These are phyloP conservation scores for Penicillium sp. DNA, from an alignment of 2,329 filamentous ascomycete species.

Conservation along the genomic window DNA sequence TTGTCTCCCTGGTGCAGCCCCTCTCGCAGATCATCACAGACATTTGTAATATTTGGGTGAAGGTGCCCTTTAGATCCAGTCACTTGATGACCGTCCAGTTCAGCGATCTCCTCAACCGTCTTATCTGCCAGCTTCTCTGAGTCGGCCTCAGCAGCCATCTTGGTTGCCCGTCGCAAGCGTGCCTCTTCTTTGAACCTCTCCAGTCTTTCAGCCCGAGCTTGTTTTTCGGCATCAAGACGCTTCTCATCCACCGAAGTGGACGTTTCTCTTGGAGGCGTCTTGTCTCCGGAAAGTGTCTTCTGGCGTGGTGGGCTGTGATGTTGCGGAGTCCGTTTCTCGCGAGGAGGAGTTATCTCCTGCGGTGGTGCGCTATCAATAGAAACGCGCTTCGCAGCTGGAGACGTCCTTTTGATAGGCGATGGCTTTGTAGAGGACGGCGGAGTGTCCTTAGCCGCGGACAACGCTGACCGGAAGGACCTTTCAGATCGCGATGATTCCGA, in stretches of 20 bases:
- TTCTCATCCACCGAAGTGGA: not conserved
- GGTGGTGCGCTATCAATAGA: constrained; percentile 8
- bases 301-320: not conserved
- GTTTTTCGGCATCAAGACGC: constrained; percentile 3
- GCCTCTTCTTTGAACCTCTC: constrained; percentile 25
- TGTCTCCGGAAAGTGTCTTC: not conserved
- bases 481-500: constrained; percentile 28
- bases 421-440: constrained; percentile 13
- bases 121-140: constrained; percentile 8
- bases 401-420: constrained; percentile 9
- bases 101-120: constrained; percentile 35
- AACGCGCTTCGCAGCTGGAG: constrained; percentile 1
- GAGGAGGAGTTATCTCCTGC: constrained; percentile 5
- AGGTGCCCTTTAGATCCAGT: constrained; percentile 20
- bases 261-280: not conserved
- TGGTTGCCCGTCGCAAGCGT: constrained; percentile 17
- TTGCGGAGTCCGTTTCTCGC: constrained; percentile 1
- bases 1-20: constrained; percentile 15
- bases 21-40: constrained; percentile 23
- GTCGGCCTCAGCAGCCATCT: not conserved
- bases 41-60: constrained; percentile 25
- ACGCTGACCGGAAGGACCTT: constrained; percentile 21
- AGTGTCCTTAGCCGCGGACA: constrained; percentile 13
- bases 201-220: constrained; percentile 16
- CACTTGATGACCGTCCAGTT: constrained; percentile 42